Evolutionary conservation across 148 eudicot genomes (phyloP).

Genomic region (Cornus suecica): DNA sequence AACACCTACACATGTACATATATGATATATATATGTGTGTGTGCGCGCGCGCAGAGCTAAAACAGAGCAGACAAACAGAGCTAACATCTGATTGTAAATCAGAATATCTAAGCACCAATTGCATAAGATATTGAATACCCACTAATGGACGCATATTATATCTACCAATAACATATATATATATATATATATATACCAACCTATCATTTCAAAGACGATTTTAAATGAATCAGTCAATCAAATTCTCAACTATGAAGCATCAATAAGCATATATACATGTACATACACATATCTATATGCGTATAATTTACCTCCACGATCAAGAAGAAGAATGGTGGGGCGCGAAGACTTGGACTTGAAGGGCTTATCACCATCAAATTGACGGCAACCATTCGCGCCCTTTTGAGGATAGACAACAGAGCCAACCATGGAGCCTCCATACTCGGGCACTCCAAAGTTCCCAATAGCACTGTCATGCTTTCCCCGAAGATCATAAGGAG

Average conservation of each 20-base stretch:
- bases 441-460: constrained; percentile 87
- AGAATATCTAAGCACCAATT: too few species aligned
- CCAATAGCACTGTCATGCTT: constrained; percentile 81
- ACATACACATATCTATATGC: not conserved
- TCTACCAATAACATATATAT: too few species aligned
- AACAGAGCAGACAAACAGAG: too few species aligned
- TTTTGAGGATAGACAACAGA: constrained; percentile 54
- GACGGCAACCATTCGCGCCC: constrained; percentile 46
- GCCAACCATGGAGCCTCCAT: constrained; percentile 91
- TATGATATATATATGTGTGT: too few species aligned
- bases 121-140: too few species aligned
- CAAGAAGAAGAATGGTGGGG: constrained; percentile 75
- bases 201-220: not conserved
- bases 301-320: constrained; percentile 75
- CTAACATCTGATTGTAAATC: too few species aligned
- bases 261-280: not conserved
- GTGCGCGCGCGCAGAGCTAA: too few species aligned
- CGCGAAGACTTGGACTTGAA: constrained; percentile 59
- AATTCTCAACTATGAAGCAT: not conserved
- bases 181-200: too few species aligned
- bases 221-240: too few species aligned
- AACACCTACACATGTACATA: too few species aligned
- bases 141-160: too few species aligned
- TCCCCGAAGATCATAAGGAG: constrained; percentile 41
- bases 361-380: constrained; percentile 69